Conservation (phyloP, 768 basidiomycete species). For the Leucogyrophana mollusca region DNA sequence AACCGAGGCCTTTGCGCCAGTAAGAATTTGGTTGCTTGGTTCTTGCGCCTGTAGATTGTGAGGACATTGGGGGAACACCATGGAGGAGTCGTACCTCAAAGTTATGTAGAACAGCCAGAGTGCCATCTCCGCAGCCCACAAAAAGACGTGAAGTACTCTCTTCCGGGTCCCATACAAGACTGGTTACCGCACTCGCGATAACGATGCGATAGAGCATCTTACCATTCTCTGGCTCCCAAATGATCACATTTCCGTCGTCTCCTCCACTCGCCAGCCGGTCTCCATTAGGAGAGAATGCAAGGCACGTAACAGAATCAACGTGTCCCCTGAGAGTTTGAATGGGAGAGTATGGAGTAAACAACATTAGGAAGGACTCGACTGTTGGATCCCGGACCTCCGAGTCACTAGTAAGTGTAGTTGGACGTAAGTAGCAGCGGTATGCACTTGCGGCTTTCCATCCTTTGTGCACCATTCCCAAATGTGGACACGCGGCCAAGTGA, state of each 20-base stretch:
- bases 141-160: not conserved
- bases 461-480: no score
- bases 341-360: not conserved
- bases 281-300: constrained; percentile 3
- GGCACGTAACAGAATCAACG: not conserved
- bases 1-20: constrained; percentile 3
- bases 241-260: constrained; percentile 1
- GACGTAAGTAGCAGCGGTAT: no score
- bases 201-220: not conserved
- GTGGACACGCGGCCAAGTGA: no score
- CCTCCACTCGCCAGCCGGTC: constrained; percentile 3
- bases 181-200: not conserved
- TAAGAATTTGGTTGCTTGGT: constrained; percentile 3
- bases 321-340: not conserved
- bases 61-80: not conserved
- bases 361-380: no score
- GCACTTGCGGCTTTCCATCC: no score
- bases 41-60: constrained; percentile 1
- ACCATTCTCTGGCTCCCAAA: constrained; percentile 4
- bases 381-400: no score
- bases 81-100: constrained; percentile 1
- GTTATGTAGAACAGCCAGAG: constrained; percentile 1
- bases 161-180: constrained; percentile 4
- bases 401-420: no score
- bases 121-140: constrained; percentile 5